Evolutionary conservation across 768 basidiomycete species (phyloP), one percentile per base, ranked within the genome.

Genomic region (Psilocybe tampanensis): DNA sequence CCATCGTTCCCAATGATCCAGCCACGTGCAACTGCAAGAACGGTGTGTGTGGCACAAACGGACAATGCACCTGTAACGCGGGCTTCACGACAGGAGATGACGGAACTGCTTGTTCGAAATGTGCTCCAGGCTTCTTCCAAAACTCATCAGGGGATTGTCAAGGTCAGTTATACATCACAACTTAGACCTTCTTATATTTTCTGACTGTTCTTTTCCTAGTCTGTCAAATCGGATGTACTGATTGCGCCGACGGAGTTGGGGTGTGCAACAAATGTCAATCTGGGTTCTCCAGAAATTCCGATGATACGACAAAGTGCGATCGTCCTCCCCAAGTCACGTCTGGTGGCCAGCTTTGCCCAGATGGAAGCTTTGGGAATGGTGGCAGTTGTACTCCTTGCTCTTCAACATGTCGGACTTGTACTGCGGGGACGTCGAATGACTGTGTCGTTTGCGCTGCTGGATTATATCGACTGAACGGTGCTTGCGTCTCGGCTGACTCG

Each of bases 11-110:
- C 45, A 83, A 86, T 62, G 74, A 78, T 0, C 82, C 86, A 1
- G 80, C 82, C 32, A 78, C 78, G 17, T 95, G 93, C 70, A 88
- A 90, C 63, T 95, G 93, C 64, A 56, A 85, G 55, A 94, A 92
- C 64, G 93, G 93, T 7, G 74, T 84, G 29, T 95, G 93, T 70
- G 80, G 80, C 1, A 59, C 81, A 0, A 80, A 84, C 57, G 86
- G 89, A 0, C 81, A 84, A 57, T 93, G 92, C 56, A 72, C 82
- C 3, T 95, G 94, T 64, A 88, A 86, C 58, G 67, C 85, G 0
- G 94, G 94, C 0, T 95, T 90, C 84, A 82, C 82, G 0, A 81
- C 82, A 0, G 85, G 81, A 1, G 76, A 75, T 42, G 86, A 89
- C 59, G 89, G 90, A 2, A 91, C 90, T 0, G 81, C 84, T 18